Evolutionary conservation across 257 asterid species (phyloP).

Genomic region (Solanum piurae): DNA sequence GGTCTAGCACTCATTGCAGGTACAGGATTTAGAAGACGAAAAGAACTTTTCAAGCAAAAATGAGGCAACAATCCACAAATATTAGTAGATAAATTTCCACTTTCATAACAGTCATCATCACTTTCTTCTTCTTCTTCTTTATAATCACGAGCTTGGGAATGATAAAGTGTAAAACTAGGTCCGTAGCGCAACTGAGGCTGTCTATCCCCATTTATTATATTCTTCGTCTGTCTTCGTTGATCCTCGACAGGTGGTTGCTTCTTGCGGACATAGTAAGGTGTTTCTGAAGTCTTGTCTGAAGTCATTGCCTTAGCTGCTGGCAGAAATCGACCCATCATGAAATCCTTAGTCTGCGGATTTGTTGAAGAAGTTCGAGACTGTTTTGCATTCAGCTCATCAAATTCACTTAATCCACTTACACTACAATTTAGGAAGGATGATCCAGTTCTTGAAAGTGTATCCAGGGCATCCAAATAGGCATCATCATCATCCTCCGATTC

Average conservation of each 20-base stretch:
- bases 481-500: conserved; percentile 43
- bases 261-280: conserved; percentile 43
- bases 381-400: conserved; percentile 30
- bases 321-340: conserved; percentile 78
- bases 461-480: conserved; percentile 62
- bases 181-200: conserved; percentile 60
- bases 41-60: conserved; percentile 46
- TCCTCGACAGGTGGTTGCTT: conserved; percentile 27
- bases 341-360: conserved; percentile 41
- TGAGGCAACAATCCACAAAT: conserved; percentile 72
- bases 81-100: conserved; percentile 16
- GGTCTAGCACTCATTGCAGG: conserved; percentile 54
- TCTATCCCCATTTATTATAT: conserved; percentile 18
- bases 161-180: conserved; percentile 49
- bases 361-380: conserved; percentile 13
- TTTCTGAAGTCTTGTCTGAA: conserved; percentile 22
- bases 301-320: conserved; percentile 95
- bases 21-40: conserved; percentile 37
- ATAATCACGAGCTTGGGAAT: conserved; percentile 17
- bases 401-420: conserved; percentile 52
- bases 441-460: conserved; percentile 58
- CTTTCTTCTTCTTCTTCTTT: conserved; percentile 40
- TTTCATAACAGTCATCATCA: conserved; percentile 36
- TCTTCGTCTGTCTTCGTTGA: conserved; percentile 24
- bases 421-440: conserved; percentile 70